Evolutionary conservation across 805 yeast genomes (phyloP).

Genomic region (Maudiozyma pseudohumilis): DNA sequence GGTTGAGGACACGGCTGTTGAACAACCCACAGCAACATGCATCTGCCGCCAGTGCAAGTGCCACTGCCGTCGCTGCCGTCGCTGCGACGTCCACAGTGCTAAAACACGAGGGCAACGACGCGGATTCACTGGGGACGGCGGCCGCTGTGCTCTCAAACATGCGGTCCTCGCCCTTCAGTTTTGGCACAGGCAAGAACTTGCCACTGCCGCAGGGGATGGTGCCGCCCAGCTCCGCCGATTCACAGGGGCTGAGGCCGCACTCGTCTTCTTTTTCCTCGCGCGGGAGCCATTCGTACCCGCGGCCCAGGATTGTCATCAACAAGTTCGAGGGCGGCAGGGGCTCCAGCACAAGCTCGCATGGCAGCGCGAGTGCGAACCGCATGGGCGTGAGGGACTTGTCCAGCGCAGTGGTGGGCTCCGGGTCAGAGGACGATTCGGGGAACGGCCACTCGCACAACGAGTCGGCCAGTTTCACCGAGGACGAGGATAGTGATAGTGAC

Average conservation of each 20-base stretch:
- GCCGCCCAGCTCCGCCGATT: background rate
- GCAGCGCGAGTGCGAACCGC: too few species aligned
- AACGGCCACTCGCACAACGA: too few species aligned
- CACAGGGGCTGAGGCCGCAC: slow-evolving; percentile 16
- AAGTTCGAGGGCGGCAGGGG: slow-evolving; percentile 15
- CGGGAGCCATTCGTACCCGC: slow-evolving; percentile 10
- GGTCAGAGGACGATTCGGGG: too few species aligned
- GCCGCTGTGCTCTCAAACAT: slow-evolving; percentile 27
- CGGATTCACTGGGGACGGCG: slow-evolving; percentile 25
- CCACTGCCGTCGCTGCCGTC: background rate
- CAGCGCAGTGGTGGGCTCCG: too few species aligned
- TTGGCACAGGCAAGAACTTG: slow-evolving; percentile 8
- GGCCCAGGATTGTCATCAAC: slow-evolving; percentile 22
- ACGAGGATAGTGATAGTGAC: too few species aligned
- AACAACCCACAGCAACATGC: slow-evolving; percentile 13
- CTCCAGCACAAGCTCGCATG: too few species aligned
- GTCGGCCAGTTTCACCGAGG: too few species aligned
- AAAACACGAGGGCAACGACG: slow-evolving; percentile 2
- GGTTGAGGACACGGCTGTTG: slow-evolving; percentile 21
- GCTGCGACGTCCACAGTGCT: slow-evolving; percentile 7
- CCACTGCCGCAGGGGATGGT: slow-evolving; percentile 5
- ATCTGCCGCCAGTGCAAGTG: background rate
- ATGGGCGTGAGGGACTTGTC: too few species aligned
- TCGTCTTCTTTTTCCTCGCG: slow-evolving; percentile 20
- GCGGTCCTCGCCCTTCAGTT: slow-evolving; percentile 28